Conservation (phyloP, 2,329 filamentous ascomycete genomes). For the Dothideomycetes sp. region DNA sequence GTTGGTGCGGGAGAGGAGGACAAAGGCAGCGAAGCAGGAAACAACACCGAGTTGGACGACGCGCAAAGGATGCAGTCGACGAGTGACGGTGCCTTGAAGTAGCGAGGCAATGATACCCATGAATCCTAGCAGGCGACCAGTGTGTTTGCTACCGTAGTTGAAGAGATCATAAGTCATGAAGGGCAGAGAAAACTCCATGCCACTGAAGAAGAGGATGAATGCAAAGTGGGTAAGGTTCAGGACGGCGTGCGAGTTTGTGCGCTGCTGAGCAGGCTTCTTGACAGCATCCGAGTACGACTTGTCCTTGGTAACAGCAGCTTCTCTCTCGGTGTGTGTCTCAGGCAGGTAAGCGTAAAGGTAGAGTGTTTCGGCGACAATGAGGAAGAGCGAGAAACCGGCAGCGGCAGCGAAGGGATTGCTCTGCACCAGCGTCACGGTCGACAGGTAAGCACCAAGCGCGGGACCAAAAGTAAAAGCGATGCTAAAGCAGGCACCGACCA, state of each 20-base stretch:
- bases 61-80: constrained; percentile 69
- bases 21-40: constrained; percentile 69
- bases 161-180: constrained; percentile 98
- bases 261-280: constrained; percentile 20
- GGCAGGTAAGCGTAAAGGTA: constrained; percentile 81
- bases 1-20: constrained; percentile 62
- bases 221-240: constrained; percentile 80
- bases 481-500: constrained; percentile 93
- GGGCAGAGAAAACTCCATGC: constrained; percentile 94
- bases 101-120: constrained; percentile 85
- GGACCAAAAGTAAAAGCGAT: constrained; percentile 96
- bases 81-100: constrained; percentile 86
- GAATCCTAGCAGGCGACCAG: constrained; percentile 78
- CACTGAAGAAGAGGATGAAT: constrained; percentile 94
- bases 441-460: constrained; percentile 78
- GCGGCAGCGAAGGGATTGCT: constrained; percentile 92
- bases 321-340: constrained; percentile 58
- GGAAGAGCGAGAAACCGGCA: constrained; percentile 72
- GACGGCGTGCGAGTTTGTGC: constrained; percentile 74
- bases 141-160: constrained; percentile 66
- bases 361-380: constrained; percentile 78
- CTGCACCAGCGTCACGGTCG: constrained; percentile 65
- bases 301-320: constrained; percentile 13
- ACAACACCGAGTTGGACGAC: constrained; percentile 73
- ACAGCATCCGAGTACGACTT: constrained; percentile 13